Conservation (phyloP, 2,329 filamentous ascomycete species). For the Hypoxylon sp. region DNA sequence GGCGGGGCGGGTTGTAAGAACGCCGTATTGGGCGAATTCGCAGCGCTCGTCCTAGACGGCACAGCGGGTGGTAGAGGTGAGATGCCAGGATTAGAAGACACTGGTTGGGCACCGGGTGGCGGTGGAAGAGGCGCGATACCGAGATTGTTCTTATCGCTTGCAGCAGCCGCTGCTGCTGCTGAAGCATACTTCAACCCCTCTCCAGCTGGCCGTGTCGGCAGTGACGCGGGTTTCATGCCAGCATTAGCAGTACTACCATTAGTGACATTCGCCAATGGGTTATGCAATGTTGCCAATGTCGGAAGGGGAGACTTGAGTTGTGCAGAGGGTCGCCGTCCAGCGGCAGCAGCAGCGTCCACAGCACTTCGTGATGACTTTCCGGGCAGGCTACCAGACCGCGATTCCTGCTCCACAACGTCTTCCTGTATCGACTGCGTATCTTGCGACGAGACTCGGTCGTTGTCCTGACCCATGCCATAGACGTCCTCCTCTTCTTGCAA, state of each 20-base stretch:
- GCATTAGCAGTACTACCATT: conserved; percentile 66
- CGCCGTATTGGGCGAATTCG: conserved; percentile 66
- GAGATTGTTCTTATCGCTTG: conserved; percentile 87
- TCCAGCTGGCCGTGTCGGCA: conserved; percentile 85
- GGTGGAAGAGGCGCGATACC: conserved; percentile 95
- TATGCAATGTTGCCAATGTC: conserved; percentile 90
- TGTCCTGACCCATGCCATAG: conserved; percentile 84
- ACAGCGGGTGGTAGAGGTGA: conserved; percentile 63
- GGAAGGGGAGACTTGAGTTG: conserved; percentile 95
- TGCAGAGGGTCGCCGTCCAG: conserved; percentile 80
- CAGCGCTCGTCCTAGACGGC: conserved; percentile 67
- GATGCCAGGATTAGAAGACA: conserved; percentile 55
- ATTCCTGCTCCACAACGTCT: conserved; percentile 75
- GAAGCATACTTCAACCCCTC: conserved; percentile 97
- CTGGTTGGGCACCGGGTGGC: conserved; percentile 74
- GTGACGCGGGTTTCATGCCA: conserved; percentile 91
- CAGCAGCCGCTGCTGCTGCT: conserved; percentile 91
- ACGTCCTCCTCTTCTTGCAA: conserved; percentile 92
- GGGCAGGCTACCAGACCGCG: conserved; percentile 60
- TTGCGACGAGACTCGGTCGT: conserved; percentile 93
- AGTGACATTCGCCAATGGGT: conserved; percentile 72
- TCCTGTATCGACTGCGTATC: conserved; percentile 94
- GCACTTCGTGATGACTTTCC: conserved; percentile 70
- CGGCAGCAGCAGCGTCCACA: conserved; percentile 68
- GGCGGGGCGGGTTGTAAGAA: conserved; percentile 61